Percentiles rank a stretch among this genome's conserved stretches.
Conservation (phyloP, 345 rosid species). For the Lepidium aucheri region DNA sequence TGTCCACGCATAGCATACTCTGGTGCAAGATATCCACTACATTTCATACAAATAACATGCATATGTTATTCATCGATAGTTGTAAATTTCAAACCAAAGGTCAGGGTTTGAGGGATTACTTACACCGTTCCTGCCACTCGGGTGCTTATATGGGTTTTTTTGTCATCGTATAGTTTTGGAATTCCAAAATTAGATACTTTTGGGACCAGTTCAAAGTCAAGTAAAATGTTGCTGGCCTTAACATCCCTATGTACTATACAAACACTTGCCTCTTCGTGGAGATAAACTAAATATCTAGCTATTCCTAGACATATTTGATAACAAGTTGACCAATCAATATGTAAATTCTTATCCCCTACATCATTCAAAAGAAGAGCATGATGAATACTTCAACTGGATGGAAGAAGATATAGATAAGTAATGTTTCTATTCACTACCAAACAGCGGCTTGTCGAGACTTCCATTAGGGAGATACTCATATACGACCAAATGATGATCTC, state of each 20-base stretch:
- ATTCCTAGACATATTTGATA: constrained; percentile 16
- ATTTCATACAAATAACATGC: background rate
- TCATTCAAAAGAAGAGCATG: too few species aligned
- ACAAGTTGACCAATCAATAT: too few species aligned
- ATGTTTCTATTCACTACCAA: constrained; percentile 4
- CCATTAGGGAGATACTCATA: constrained; percentile 18
- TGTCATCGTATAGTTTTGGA: background rate
- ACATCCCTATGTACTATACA: background rate
- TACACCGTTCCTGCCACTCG: background rate
- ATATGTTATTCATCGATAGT: too few species aligned
- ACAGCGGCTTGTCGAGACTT: constrained; percentile 16
- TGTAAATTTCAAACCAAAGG: too few species aligned
- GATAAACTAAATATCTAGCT: background rate
- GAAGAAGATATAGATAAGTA: background rate
- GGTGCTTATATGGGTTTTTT: background rate
- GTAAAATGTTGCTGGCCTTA: background rate
- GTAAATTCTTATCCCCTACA: too few species aligned
- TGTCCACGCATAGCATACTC: too few species aligned
- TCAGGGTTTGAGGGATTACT: background rate
- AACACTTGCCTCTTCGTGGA: background rate
- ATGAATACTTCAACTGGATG: background rate
- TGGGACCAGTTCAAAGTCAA: background rate
- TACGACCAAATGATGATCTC: constrained; percentile 34
- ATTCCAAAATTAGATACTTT: background rate
- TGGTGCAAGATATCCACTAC: background rate